A percentile compares a stretch with the other conserved stretches of the same genome.
phyloP scores from a whole-genome alignment of 2,329 filamentous ascomycete species.

The Westerdykella ornata region DNA sequence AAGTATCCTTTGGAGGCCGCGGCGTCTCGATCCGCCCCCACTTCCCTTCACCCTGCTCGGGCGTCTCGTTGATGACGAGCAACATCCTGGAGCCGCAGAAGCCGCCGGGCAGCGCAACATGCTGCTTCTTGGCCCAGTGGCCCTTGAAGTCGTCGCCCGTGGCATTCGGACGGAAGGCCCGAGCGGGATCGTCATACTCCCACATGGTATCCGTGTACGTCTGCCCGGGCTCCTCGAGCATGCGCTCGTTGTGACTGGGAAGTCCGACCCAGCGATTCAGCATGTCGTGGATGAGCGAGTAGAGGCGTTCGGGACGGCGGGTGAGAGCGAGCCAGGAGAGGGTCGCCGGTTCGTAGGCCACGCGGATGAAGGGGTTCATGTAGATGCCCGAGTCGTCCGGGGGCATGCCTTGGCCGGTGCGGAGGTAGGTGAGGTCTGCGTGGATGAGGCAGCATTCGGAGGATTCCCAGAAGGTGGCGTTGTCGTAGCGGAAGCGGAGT shows the following conservation, averaged over 20 bases:
- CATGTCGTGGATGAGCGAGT: conserved; percentile 53
- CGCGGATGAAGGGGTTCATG: conserved; percentile 68
- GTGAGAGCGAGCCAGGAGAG: conserved; percentile 55
- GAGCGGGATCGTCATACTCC: conserved; percentile 36
- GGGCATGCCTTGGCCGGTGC: conserved; percentile 34
- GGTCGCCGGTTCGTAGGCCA: conserved; percentile 56
- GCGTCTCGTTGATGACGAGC: conserved; percentile 41
- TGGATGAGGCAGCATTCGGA: conserved; percentile 47
- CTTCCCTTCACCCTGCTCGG: conserved; percentile 24
- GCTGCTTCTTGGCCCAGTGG: conserved; percentile 34
- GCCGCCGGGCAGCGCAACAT: conserved; percentile 46
- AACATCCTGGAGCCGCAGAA: conserved; percentile 53
- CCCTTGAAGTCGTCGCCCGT: conserved; percentile 21
- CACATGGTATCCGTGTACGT: conserved; percentile 48
- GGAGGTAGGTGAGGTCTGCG: conserved; percentile 38
- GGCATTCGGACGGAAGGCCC: conserved; percentile 20
- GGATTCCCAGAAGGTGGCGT: conserved; percentile 42
- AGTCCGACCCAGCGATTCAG: conserved; percentile 51
- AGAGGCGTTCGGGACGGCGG: conserved; percentile 60
- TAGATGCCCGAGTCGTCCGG: conserved; percentile 53
- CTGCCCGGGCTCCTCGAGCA: conserved; percentile 54
- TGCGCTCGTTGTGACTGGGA: conserved; percentile 55
- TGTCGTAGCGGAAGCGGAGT: conserved; percentile 40
- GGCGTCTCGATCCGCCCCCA: conserved; percentile 31
- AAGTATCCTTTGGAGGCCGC: not conserved